Conservation (phyloP, 352 stramenopile species). For the Pythium oligandrum region DNA sequence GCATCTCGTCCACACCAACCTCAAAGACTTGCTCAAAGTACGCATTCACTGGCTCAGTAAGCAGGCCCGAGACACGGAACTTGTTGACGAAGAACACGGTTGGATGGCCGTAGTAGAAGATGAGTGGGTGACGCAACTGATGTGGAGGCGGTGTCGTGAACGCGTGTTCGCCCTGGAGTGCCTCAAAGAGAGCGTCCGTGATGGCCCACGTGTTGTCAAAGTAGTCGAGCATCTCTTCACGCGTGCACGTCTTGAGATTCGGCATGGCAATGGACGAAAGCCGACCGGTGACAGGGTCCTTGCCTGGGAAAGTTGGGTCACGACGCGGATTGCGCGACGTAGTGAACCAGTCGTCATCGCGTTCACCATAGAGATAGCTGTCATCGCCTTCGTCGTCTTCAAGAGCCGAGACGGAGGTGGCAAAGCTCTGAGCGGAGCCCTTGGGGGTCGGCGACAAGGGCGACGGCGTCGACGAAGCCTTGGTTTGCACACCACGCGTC, state of each 20-base stretch:
- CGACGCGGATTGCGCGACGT: conserved; percentile 51
- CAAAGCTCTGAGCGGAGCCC: conserved; percentile 6
- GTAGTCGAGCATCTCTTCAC: conserved; percentile 89
- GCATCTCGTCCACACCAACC: conserved; percentile 98
- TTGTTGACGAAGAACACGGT: conserved; percentile 97
- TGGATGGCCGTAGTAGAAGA: conserved; percentile 98
- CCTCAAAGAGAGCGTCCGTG: conserved; percentile 91
- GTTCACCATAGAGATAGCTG: conserved; percentile 51
- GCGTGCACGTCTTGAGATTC: conserved; percentile 79
- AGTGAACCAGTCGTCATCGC: conserved; percentile 71
- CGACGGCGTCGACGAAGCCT: not conserved
- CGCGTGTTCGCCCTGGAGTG: conserved; percentile 85
- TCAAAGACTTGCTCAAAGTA: conserved; percentile 97
- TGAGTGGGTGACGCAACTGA: conserved; percentile 93
- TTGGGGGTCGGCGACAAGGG: not conserved
- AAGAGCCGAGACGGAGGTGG: conserved; percentile 8
- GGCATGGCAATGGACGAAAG: conserved; percentile 75
- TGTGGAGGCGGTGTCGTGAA: conserved; percentile 91
- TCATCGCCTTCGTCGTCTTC: conserved; percentile 44
- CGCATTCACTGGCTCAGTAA: conserved; percentile 85
- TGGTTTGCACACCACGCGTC: conserved; percentile 12
- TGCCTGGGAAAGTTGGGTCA: conserved; percentile 53
- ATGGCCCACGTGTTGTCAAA: conserved; percentile 95
- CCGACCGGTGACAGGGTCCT: conserved; percentile 29
- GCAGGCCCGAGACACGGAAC: conserved; percentile 88